Conservation (phyloP, 495 filamentous ascomycete genomes). For the Staphylotrichum longicolle region DNA sequence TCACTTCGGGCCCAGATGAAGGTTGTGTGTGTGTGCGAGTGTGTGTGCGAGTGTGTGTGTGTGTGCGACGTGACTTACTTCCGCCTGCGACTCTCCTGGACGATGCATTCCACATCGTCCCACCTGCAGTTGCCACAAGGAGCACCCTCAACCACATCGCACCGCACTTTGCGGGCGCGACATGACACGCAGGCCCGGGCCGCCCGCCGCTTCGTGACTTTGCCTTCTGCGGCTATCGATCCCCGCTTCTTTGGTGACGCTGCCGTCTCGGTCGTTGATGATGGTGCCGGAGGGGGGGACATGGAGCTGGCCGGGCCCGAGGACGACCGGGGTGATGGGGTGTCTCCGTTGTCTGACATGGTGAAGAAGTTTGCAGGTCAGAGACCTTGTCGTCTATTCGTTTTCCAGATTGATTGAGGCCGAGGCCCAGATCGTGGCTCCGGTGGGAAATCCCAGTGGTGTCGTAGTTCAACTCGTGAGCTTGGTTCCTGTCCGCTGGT, state of each 20-base stretch:
- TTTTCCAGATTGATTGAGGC: not conserved
- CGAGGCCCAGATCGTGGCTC: slow-evolving; percentile 1
- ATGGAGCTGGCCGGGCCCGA: slow-evolving; percentile 19
- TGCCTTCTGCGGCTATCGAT: slow-evolving; percentile 27
- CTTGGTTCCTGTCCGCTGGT: not conserved
- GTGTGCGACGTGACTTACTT: slow-evolving; percentile 57
- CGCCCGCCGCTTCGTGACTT: slow-evolving; percentile 68
- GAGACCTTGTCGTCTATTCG: not conserved
- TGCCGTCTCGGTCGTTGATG: slow-evolving; percentile 14
- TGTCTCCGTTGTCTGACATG: slow-evolving; percentile 22
- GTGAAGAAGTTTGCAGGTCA: not conserved
- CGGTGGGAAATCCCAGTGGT: not conserved
- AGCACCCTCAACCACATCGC: slow-evolving; percentile 84
- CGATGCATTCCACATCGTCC: slow-evolving; percentile 84
- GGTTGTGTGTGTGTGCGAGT: too few relatives aligned
- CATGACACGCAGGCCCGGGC: slow-evolving; percentile 87
- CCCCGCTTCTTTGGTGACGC: slow-evolving; percentile 39
- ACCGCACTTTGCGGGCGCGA: slow-evolving; percentile 84
- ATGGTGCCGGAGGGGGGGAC: slow-evolving; percentile 12
- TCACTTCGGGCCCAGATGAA: too few relatives aligned
- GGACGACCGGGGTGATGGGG: slow-evolving; percentile 15
- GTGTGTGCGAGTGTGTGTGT: too few relatives aligned
- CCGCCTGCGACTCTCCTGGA: slow-evolving; percentile 86
- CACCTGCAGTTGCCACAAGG: slow-evolving; percentile 88
- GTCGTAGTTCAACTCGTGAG: too few relatives aligned